phyloP scores from a whole-genome alignment of 148 eudicot species.

The Euryodendron excelsum region DNA sequence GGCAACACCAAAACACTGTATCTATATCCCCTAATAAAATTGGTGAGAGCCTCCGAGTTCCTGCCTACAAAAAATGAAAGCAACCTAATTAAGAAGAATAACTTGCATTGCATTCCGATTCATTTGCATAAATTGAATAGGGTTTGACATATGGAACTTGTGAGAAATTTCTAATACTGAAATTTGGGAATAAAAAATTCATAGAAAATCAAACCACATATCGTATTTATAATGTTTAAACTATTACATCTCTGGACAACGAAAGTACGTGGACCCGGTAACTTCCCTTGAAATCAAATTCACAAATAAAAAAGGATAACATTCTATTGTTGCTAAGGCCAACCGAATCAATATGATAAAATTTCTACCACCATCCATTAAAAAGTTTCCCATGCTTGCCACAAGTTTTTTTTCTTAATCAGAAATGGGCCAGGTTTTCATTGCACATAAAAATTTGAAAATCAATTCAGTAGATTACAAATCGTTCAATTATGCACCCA shows the following conservation, averaged over 20 bases:
- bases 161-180: too few relatives aligned
- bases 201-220: too few relatives aligned
- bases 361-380: neutral
- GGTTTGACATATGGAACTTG: too few relatives aligned
- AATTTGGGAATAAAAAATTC: too few relatives aligned
- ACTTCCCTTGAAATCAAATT: neutral
- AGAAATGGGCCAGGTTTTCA: neutral
- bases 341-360: neutral
- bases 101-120: neutral
- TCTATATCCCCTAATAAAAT: neutral
- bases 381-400: neutral
- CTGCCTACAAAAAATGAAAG: neutral
- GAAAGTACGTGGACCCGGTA: neutral
- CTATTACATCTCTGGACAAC: neutral
- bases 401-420: neutral
- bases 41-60: slow-evolving; percentile 1
- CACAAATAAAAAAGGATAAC: neutral
- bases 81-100: neutral
- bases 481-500: neutral
- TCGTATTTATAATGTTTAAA: too few relatives aligned
- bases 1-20: neutral
- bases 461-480: neutral
- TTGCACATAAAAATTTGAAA: neutral
- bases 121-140: neutral
- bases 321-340: neutral